phyloP scores from a whole-genome alignment of 176 grass and related monocot genomes.

The Oryza coarctata region DNA sequence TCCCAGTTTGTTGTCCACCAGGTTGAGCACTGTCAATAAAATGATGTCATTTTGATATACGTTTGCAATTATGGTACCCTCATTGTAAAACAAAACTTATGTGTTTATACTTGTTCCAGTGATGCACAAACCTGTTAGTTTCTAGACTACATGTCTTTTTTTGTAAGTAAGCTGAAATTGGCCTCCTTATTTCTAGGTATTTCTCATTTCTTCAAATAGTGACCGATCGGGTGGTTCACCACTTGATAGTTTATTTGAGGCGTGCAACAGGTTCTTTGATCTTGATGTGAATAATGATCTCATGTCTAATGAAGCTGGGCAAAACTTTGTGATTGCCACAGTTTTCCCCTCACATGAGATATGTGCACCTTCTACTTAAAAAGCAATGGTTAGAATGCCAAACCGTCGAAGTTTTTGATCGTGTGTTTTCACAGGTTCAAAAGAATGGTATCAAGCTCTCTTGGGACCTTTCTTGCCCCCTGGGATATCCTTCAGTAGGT shows the following conservation, averaged over 20 bases:
- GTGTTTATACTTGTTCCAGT: background rate
- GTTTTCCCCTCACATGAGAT: slow-evolving; percentile 71
- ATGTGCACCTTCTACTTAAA: slow-evolving; percentile 2
- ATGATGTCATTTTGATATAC: background rate
- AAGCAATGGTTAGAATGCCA: slow-evolving; percentile 11
- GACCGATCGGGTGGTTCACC: slow-evolving; percentile 32
- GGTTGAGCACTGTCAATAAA: background rate
- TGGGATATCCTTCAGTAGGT: slow-evolving; percentile 59
- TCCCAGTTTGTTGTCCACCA: background rate
- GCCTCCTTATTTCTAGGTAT: slow-evolving; percentile 53
- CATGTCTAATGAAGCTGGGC: slow-evolving; percentile 44
- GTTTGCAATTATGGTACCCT: background rate
- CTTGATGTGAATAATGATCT: slow-evolving; percentile 51
- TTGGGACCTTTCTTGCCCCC: slow-evolving; percentile 75
- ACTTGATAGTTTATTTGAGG: slow-evolving; percentile 50
- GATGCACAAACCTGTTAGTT: background rate
- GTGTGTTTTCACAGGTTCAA: slow-evolving; percentile 51
- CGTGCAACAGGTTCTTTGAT: slow-evolving; percentile 48
- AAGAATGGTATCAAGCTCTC: slow-evolving; percentile 82
- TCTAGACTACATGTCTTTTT: slow-evolving; percentile 21
- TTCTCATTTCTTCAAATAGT: slow-evolving; percentile 41
- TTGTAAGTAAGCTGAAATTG: slow-evolving; percentile 10
- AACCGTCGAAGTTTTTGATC: slow-evolving; percentile 23
- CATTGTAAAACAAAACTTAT: background rate
- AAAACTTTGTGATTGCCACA: slow-evolving; percentile 69